Conservation (phyloP, 805 yeast genomes). For the Metschnikowia lunata region DNA sequence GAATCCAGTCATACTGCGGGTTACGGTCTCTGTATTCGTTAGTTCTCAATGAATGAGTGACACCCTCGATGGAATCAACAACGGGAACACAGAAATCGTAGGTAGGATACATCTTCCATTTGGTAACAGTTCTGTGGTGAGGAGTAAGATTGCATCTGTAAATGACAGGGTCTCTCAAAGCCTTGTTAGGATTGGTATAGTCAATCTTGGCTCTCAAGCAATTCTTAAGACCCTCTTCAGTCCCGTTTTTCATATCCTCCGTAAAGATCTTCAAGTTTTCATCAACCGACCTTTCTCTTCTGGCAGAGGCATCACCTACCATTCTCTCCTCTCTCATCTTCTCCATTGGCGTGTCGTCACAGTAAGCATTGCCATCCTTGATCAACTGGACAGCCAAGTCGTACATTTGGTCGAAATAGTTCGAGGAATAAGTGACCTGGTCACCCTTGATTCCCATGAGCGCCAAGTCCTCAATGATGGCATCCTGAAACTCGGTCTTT, state of each 20-base stretch:
- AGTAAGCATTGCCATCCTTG: constrained; percentile 94
- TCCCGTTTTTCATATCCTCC: constrained; percentile 89
- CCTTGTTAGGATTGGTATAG: constrained; percentile 84
- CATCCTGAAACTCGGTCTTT: constrained; percentile 88
- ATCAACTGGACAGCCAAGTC: constrained; percentile 80
- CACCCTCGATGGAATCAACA: constrained; percentile 94
- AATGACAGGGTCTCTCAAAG: constrained; percentile 95
- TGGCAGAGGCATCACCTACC: constrained; percentile 89
- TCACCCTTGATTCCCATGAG: constrained; percentile 94
- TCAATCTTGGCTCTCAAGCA: constrained; percentile 97
- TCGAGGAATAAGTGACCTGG: constrained; percentile 80
- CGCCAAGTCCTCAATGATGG: constrained; percentile 88
- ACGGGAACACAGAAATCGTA: constrained; percentile 98
- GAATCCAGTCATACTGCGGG: constrained; percentile 97
- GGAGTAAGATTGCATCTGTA: constrained; percentile 97
- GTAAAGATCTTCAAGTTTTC: constrained; percentile 85
- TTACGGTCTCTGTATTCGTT: constrained; percentile 98
- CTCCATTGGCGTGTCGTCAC: constrained; percentile 94
- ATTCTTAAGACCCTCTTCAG: constrained; percentile 86
- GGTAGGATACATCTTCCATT: constrained; percentile 97
- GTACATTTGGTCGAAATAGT: constrained; percentile 90
- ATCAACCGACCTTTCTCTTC: constrained; percentile 90
- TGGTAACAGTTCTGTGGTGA: constrained; percentile 90
- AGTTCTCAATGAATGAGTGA: constrained; percentile 96
- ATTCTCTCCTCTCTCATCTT: constrained; percentile 98